Percentiles rank a stretch among this genome's conserved stretches.
phyloP scores from a whole-genome alignment of 768 basidiomycete species.

The Pholiota microspora region DNA sequence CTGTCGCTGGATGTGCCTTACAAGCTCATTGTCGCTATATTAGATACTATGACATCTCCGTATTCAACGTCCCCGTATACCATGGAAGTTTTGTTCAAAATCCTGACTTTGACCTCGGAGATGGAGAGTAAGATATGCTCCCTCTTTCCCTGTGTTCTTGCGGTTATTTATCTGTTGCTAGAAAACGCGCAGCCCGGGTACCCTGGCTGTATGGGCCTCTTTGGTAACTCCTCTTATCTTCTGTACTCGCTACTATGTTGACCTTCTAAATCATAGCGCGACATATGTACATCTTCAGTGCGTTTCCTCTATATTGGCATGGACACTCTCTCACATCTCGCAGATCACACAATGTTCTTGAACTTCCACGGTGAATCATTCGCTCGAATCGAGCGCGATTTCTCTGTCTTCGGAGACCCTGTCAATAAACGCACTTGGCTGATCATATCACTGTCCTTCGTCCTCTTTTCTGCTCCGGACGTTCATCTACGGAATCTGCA shows the following conservation, averaged over 20 bases:
- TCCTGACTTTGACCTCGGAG: slow-evolving; percentile 32
- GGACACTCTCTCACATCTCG: neutral
- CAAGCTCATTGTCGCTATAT: neutral
- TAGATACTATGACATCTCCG: slow-evolving; percentile 39
- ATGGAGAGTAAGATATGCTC: slow-evolving; percentile 30
- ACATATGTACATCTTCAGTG: slow-evolving; percentile 43
- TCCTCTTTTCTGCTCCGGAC: slow-evolving; percentile 51
- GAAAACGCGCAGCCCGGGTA: slow-evolving; percentile 25
- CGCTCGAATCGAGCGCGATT: slow-evolving; percentile 43
- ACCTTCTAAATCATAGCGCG: slow-evolving; percentile 27
- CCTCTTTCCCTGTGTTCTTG: neutral
- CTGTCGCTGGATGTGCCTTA: neutral
- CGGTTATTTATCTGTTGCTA: slow-evolving; percentile 4
- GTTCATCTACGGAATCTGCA: slow-evolving; percentile 43
- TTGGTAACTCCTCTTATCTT: slow-evolving; percentile 19
- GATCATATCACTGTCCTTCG: slow-evolving; percentile 36
- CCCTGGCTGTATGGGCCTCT: slow-evolving; percentile 24
- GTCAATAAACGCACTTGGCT: slow-evolving; percentile 30
- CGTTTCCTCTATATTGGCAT: no score
- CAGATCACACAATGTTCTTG: slow-evolving; percentile 39
- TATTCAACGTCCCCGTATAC: slow-evolving; percentile 38
- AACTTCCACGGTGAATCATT: slow-evolving; percentile 46
- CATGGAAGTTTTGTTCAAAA: slow-evolving; percentile 33
- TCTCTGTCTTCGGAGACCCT: slow-evolving; percentile 34
- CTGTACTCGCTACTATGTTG: neutral